These are phyloP conservation scores for Takashimella koratensis DNA, from an alignment of 1,284 basidiomycete genomes.

Conservation along the genomic window DNA sequence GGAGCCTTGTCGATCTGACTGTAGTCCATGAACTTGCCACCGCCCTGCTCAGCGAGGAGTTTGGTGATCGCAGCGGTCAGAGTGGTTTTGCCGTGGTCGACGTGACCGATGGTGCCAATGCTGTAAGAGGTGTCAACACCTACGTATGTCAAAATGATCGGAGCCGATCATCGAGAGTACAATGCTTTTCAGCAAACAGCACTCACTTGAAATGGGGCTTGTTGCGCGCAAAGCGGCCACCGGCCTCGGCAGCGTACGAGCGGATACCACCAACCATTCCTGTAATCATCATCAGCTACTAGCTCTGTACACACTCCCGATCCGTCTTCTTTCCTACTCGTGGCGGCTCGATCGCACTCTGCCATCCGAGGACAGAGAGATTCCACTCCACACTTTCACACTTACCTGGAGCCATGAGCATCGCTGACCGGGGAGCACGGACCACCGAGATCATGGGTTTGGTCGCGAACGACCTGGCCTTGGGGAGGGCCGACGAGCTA, in stretches of 20 bases:
- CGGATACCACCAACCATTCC: conserved; percentile 24
- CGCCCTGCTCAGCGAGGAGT: conserved; percentile 76
- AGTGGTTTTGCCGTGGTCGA: conserved; percentile 94
- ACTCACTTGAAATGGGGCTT: conserved; percentile 88
- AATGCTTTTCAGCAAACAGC: neutral
- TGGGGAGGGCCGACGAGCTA: conserved; percentile 26
- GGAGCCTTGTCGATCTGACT: conserved; percentile 99
- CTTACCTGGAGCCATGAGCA: conserved; percentile 8
- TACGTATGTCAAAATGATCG: too few relatives aligned
- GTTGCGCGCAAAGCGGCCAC: conserved; percentile 67
- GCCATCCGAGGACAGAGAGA: too few relatives aligned
- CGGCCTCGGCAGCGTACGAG: conserved; percentile 59
- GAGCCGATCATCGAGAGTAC: neutral
- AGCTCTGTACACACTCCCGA: neutral
- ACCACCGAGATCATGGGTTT: conserved; percentile 9
- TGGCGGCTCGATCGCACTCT: too few relatives aligned
- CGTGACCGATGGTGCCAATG: conserved; percentile 89
- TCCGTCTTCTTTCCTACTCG: neutral
- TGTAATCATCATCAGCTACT: neutral
- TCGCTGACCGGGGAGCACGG: conserved; percentile 21
- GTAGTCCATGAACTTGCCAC: conserved; percentile 95
- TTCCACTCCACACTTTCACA: too few relatives aligned
- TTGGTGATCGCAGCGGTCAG: conserved; percentile 98
- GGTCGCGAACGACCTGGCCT: conserved; percentile 21
- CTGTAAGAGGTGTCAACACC: too few relatives aligned